A percentile compares a stretch with the other conserved stretches of the same genome.
Conservation (phyloP, 352 stramenopile species). For the Thalassiosira livingstoniorum region DNA sequence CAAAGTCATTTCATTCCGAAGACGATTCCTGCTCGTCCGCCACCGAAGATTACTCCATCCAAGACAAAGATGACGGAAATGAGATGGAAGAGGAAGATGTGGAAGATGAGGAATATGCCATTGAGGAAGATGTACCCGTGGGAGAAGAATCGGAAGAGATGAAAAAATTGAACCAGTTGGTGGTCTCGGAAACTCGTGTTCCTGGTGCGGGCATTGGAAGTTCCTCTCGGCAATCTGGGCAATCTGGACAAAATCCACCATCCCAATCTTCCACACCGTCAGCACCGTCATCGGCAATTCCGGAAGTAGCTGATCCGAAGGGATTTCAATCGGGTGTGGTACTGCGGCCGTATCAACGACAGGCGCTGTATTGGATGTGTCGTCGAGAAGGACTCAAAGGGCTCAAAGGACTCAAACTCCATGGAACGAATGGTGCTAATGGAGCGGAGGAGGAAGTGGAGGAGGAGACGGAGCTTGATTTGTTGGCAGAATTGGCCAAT, state of each 20-base stretch:
- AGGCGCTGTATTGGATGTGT: constrained; percentile 83
- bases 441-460: constrained; percentile 5
- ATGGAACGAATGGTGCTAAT: constrained; percentile 8
- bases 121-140: constrained; percentile 1
- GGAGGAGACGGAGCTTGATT: constrained; percentile 60
- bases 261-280: background rate
- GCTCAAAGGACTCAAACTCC: constrained; percentile 23
- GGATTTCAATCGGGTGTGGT: constrained; percentile 59
- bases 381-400: constrained; percentile 58
- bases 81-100: constrained; percentile 13
- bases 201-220: background rate
- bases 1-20: constrained; percentile 1
- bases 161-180: constrained; percentile 50
- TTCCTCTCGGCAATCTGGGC: constrained; percentile 1
- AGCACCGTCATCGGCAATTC: constrained; percentile 11
- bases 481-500: constrained; percentile 75
- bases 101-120: constrained; percentile 8
- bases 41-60: constrained; percentile 21
- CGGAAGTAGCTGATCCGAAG: constrained; percentile 65
- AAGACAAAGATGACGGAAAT: background rate
- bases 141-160: constrained; percentile 32
- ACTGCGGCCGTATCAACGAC: constrained; percentile 78
- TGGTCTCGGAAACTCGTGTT: background rate
- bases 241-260: constrained; percentile 9
- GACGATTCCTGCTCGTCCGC: background rate